Conservation (phyloP, 1,284 basidiomycete species). For the Moesziomyces parantarcticus region DNA sequence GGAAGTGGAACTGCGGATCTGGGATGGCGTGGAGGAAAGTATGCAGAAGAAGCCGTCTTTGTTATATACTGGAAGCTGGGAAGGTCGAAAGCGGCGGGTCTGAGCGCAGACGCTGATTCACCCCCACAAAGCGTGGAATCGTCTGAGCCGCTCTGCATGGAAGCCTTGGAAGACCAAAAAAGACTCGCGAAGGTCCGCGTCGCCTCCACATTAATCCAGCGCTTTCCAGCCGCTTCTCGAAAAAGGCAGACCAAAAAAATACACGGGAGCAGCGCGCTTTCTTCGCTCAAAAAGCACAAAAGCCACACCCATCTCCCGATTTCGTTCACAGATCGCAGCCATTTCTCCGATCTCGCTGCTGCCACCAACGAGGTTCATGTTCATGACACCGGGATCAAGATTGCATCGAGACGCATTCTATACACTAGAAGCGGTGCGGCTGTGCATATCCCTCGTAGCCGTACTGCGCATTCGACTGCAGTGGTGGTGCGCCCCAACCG, state of each 20-base stretch:
- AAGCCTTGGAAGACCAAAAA: background rate
- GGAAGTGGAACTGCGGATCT: background rate
- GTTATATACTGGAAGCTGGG: too few species aligned
- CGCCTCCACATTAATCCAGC: conserved; percentile 33
- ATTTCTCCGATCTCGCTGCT: background rate
- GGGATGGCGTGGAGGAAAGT: background rate
- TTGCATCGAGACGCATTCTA: too few species aligned
- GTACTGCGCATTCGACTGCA: conserved; percentile 11
- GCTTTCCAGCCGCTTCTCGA: conserved; percentile 44
- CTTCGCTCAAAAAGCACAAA: background rate
- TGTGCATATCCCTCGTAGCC: conserved; percentile 24
- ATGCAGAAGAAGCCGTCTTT: too few species aligned
- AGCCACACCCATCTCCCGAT: conserved; percentile 5
- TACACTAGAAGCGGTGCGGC: conserved; percentile 10
- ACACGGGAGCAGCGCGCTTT: conserved; percentile 1
- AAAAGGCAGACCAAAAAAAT: background rate
- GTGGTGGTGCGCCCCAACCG: conserved; percentile 20
- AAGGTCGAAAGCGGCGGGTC: too few species aligned
- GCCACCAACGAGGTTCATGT: too few species aligned
- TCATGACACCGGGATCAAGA: too few species aligned
- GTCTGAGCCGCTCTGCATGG: too few species aligned
- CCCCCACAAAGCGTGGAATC: conserved; percentile 1
- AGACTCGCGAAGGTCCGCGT: conserved; percentile 4
- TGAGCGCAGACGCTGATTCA: too few species aligned
- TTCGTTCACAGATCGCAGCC: background rate